Conservation (phyloP, 306 rosid genomes). For the Lathyrus sativus region DNA sequence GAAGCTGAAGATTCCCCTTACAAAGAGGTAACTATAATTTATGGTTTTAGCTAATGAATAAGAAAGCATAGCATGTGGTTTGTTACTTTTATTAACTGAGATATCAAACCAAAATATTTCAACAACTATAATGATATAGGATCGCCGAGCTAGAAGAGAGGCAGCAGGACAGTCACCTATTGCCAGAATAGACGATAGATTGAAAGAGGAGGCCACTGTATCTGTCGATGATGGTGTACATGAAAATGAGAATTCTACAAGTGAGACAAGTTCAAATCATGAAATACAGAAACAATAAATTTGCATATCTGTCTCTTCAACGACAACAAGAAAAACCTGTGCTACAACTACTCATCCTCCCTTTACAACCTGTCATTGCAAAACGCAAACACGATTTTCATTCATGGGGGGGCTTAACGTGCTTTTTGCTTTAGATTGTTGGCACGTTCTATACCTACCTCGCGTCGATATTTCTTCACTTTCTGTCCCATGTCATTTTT, state of each 20-base stretch:
- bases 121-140: constrained; percentile 42
- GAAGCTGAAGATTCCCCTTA: constrained; percentile 82
- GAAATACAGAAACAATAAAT: constrained; percentile 46
- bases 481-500: constrained; percentile 33
- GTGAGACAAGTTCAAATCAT: constrained; percentile 42
- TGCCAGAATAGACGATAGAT: constrained; percentile 39
- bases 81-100: constrained; percentile 14
- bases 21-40: constrained; percentile 62
- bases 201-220: constrained; percentile 45
- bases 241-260: constrained; percentile 35
- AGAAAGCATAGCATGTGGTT: neutral
- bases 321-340: constrained; percentile 25
- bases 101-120: neutral
- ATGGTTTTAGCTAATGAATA: constrained; percentile 5
- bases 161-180: constrained; percentile 39
- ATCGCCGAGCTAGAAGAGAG: constrained; percentile 53
- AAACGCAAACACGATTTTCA: constrained; percentile 36
- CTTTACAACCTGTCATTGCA: constrained; percentile 49
- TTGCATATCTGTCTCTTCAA: constrained; percentile 41
- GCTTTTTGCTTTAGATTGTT: constrained; percentile 33
- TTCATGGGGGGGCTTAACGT: constrained; percentile 32
- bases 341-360: constrained; percentile 18
- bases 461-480: constrained; percentile 25
- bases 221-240: constrained; percentile 37
- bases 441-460: constrained; percentile 36